Evolutionary conservation across 257 asterid species (phyloP).

Genomic region (Solanum appendiculatum): DNA sequence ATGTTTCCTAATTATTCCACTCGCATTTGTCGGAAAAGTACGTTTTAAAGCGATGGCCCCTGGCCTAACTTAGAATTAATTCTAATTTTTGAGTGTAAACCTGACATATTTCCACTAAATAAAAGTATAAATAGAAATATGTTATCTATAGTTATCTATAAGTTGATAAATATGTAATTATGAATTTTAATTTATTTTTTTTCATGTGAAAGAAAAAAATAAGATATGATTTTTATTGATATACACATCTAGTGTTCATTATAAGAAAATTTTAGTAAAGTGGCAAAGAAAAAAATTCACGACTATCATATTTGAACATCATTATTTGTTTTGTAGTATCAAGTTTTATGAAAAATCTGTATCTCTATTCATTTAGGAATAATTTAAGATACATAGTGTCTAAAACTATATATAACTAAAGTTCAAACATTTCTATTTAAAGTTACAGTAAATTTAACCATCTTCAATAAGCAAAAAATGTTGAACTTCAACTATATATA

Average conservation of each 20-base stretch:
- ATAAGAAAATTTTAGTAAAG: not conserved
- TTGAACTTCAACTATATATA: not conserved
- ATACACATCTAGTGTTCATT: not conserved
- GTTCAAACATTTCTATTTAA: not conserved
- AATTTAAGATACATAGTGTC: not conserved
- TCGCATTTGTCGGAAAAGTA: not conserved
- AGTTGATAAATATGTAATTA: not conserved
- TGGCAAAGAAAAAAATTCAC: not conserved
- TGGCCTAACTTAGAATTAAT: not conserved
- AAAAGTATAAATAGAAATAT: not conserved
- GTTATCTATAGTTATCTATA: not conserved
- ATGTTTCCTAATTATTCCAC: conserved; percentile 1
- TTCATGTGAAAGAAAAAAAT: not conserved
- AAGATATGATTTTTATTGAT: not conserved
- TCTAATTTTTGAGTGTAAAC: not conserved
- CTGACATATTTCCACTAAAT: not conserved
- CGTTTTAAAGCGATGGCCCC: not conserved
- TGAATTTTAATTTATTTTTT: not conserved
- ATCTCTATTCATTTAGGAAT: not conserved
- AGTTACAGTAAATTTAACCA: not conserved
- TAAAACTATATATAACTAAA: not conserved
- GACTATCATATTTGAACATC: not conserved
- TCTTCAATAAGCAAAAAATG: not conserved
- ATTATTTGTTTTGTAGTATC: not conserved
- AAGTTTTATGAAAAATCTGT: not conserved